A percentile compares a stretch with the other conserved stretches of the same genome.
These are phyloP conservation scores for Rubroboletus satanas DNA, from an alignment of 768 basidiomycete species.

Conservation along the genomic window DNA sequence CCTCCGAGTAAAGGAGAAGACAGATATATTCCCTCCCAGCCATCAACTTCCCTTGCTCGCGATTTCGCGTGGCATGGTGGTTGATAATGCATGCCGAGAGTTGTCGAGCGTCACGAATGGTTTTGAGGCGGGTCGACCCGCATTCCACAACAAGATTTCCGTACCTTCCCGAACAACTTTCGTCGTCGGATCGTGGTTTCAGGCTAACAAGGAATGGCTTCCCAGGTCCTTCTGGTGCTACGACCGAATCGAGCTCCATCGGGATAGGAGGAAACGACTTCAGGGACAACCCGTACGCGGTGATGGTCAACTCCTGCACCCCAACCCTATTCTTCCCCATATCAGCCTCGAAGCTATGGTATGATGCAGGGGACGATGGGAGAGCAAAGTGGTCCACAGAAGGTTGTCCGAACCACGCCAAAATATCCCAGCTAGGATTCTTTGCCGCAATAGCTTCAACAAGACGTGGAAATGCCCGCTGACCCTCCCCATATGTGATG, in stretches of 20 bases:
- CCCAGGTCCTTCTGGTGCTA: not conserved
- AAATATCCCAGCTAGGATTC: conserved; percentile 7
- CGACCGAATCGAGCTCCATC: not conserved
- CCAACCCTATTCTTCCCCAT: not conserved
- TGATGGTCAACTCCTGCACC: conserved; percentile 1
- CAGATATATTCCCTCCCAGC: conserved; percentile 4
- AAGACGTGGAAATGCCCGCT: conserved; percentile 18
- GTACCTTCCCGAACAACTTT: not conserved
- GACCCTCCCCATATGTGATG: conserved; percentile 23
- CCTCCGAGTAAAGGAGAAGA: not conserved
- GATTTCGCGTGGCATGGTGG: not conserved
- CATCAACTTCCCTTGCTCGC: not conserved
- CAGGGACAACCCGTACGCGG: not conserved
- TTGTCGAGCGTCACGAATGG: not conserved
- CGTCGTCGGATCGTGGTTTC: not conserved
- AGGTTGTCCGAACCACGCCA: conserved; percentile 12
- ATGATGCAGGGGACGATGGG: conserved; percentile 14
- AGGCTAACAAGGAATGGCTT: not conserved
- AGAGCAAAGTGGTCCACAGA: conserved; percentile 10
- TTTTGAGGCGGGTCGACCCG: conserved; percentile 1
- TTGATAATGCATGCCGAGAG: conserved; percentile 8
- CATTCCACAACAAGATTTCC: conserved; percentile 1
- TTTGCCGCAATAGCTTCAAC: conserved; percentile 4
- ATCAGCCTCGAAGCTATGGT: not conserved
- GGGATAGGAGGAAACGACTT: conserved; percentile 1